Base-by-base conservation (phyloP, 331 rosid genomes). In the Phaseolus coccineus region DNA sequence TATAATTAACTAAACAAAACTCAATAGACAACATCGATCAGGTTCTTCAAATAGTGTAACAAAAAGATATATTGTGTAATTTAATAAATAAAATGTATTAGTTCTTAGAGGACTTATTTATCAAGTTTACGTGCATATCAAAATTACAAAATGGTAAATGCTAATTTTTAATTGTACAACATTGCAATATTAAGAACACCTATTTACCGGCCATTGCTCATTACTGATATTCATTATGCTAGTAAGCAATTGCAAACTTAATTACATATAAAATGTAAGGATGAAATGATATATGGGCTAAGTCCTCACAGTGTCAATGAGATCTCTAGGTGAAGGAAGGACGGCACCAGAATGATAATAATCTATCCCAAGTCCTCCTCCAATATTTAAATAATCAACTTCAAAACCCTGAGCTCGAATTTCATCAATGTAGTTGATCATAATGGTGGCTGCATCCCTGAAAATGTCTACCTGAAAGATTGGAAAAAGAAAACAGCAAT, bases 311-410 rank as follows among this genome's bases (percentile, higher is more conserved):
- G 98, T 96, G 78, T 96, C 85, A 71, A 96, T 93, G 69, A 96
- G 96, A 88, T 96, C 98, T 77, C 90, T 89, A 22, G 99, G 99
- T 44, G 85, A 84, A 8, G 98, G 99, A 88, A 93, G 98, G 71
- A 96, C 31, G 2, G 93, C 94, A 70, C 90, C 96, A 70, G 98
- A 11, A 74, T 93, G 99, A 88, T 93, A 87, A 83, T 96, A 96
- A 83, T 93, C 99, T 40, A 96, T 93, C 69, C 99, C 99, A 77
- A 96, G 96, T 44, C 99, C 99, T 69, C 99, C 98, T 44, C 98
- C 98, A 80, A 96, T 96, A 81, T 93, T 96, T 77, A 96, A 84
- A 87, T 91, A 91, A 81, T 93, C 74, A 75, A 96, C 87, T 84
- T 96, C 90, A 63, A 96, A 96, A 75, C 99, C 99, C 80, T 93